phyloP scores from a whole-genome alignment of 352 stramenopile species.

The Pythium guiyangense region DNA sequence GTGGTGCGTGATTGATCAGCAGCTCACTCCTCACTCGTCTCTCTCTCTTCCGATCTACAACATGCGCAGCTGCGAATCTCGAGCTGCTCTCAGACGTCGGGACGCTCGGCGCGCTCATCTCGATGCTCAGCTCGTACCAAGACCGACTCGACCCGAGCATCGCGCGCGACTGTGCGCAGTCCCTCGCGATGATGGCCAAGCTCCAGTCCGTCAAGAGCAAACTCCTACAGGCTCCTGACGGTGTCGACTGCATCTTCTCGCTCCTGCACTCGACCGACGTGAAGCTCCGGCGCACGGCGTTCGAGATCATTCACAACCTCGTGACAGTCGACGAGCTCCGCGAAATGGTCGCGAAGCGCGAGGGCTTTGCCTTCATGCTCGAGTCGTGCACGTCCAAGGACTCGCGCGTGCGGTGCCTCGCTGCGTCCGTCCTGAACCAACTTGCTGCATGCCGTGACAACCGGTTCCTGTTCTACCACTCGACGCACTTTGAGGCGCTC shows the following conservation, averaged over 20 bases:
- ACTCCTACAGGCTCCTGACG: slow-evolving; percentile 58
- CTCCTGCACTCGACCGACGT: slow-evolving; percentile 52
- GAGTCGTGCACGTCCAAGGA: slow-evolving; percentile 56
- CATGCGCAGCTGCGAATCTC: slow-evolving; percentile 52
- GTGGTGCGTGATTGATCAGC: neutral
- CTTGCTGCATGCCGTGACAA: slow-evolving; percentile 55
- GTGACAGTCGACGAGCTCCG: slow-evolving; percentile 54
- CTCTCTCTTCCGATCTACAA: neutral
- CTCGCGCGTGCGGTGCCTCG: slow-evolving; percentile 41
- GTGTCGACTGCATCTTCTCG: slow-evolving; percentile 84
- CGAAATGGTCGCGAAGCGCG: slow-evolving; percentile 52
- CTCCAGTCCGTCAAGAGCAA: slow-evolving; percentile 50
- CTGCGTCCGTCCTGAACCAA: slow-evolving; percentile 51
- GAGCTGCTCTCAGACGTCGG: slow-evolving; percentile 48
- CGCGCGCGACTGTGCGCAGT: slow-evolving; percentile 58
- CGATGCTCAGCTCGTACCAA: slow-evolving; percentile 54
- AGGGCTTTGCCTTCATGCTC: slow-evolving; percentile 68
- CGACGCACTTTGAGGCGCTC: slow-evolving; percentile 48
- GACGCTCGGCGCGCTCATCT: slow-evolving; percentile 64
- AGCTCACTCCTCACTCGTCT: neutral
- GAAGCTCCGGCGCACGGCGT: slow-evolving; percentile 42
- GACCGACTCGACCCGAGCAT: slow-evolving; percentile 58
- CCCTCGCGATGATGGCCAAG: slow-evolving; percentile 60
- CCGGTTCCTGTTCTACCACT: slow-evolving; percentile 56
- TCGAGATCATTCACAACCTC: slow-evolving; percentile 60